Base-by-base conservation (phyloP, 169 alveolate species). In the Cryptosporidium sp. region DNA sequence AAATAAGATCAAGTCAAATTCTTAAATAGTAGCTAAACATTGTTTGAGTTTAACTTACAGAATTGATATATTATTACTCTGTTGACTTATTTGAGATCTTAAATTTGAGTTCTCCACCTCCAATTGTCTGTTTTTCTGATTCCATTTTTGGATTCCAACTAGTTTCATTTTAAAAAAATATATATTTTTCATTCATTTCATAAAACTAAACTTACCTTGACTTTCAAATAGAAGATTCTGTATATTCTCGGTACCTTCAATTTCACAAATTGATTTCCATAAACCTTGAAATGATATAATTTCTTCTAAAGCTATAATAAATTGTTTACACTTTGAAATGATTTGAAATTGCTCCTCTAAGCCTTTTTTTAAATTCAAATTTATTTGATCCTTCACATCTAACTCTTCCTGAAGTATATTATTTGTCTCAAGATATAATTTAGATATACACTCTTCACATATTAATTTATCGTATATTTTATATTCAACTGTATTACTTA, bases 121-220 rank as follows among this genome's bases (percentile, higher is more conserved):
- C 26, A 80, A 42, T 62, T 62, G 42, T 62, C 89, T 80, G n/a
- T 48, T 80, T 48, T 60, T 80, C 67, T 80, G 80, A 16, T 62
- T 65, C 89, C 89, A 80, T 26, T 67, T 60, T 62, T 80, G 89
- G 39, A 80, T 80, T 45, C 89, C 89, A 42, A 62, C 89, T 80
- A 14, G 6, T 42, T 6, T 35, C 14, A n/a, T 18, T 42, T 42
- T 42, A 42, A 42, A 9, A 39, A 1, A 42, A 42, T n/a, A 51
- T 12, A 48, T 48, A 14, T 48, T 14, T 45, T 3, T 48, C 4
- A 48, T 48, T 48, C 21, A 2, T 48, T 48, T 9, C 48, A 42
- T 42, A 42, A 42, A 48, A 48, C 12, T 12, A 3, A 44, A 61
- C 89, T 44, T 23, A 80, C 89, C 73, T 42, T 80, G 80, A 39